Conservation (phyloP, 1,284 basidiomycete species). For the Paramarasmius palmivorus region DNA sequence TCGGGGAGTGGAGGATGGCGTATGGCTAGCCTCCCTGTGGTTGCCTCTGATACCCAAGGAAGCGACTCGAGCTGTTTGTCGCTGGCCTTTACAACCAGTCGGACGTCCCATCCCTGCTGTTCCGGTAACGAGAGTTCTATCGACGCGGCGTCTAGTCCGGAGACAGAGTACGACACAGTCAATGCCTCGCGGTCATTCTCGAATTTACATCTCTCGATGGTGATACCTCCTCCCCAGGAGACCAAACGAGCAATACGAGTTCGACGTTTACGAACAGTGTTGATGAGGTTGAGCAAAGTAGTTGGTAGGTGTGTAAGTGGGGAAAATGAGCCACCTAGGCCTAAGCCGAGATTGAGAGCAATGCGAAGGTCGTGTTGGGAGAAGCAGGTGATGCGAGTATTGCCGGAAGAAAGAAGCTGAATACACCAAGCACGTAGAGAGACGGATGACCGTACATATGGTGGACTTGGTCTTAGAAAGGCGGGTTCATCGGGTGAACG, state of each 20-base stretch:
- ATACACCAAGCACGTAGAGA: conserved; percentile 92
- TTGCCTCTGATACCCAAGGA: conserved; percentile 75
- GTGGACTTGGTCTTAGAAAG: conserved; percentile 91
- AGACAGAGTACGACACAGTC: conserved; percentile 83
- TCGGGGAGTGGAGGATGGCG: conserved; percentile 70
- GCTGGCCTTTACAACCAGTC: conserved; percentile 68
- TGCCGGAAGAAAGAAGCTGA: conserved; percentile 50
- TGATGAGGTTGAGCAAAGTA: conserved; percentile 79
- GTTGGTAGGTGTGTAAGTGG: conserved; percentile 63
- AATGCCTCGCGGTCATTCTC: conserved; percentile 83
- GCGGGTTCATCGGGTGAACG: conserved; percentile 90
- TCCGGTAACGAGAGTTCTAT: conserved; percentile 82
- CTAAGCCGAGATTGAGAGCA: conserved; percentile 76
- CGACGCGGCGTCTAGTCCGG: conserved; percentile 74
- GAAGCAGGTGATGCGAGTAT: conserved; percentile 84
- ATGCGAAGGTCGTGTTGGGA: conserved; percentile 96
- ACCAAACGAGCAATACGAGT: conserved; percentile 73
- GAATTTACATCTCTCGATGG: conserved; percentile 76
- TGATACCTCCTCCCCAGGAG: conserved; percentile 83
- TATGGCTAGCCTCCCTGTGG: conserved; percentile 39
- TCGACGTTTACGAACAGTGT: conserved; percentile 75
- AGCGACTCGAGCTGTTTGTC: conserved; percentile 72
- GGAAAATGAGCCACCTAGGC: conserved; percentile 52
- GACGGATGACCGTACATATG: conserved; percentile 91
- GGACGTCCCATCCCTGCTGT: conserved; percentile 89